Percentiles rank a stretch among this genome's conserved stretches.
phyloP scores from a whole-genome alignment of 1,284 basidiomycete species.

The Pulveroboletus sp. region DNA sequence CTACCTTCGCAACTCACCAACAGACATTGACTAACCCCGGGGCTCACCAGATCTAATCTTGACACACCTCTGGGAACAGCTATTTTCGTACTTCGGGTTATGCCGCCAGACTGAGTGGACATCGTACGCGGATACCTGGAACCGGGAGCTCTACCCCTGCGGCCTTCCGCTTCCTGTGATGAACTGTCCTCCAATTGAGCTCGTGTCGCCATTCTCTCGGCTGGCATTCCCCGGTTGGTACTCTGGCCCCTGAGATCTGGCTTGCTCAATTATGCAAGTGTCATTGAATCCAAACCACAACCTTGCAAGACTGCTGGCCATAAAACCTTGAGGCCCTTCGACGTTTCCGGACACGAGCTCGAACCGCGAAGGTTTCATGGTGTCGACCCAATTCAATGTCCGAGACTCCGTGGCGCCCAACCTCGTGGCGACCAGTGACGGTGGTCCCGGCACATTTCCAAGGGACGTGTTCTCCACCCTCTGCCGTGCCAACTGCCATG shows the following conservation, averaged over 20 bases:
- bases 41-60: conserved; percentile 29
- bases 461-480: conserved; percentile 2
- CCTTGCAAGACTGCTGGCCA: conserved; percentile 3
- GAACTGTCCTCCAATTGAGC: conserved; percentile 21
- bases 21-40: neutral
- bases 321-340: conserved; percentile 16
- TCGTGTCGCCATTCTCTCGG: conserved; percentile 20
- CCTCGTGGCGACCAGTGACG: conserved; percentile 2
- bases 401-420: conserved; percentile 34
- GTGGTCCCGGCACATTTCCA: neutral
- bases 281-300: conserved; percentile 9
- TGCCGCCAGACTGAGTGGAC: conserved; percentile 16
- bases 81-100: conserved; percentile 30
- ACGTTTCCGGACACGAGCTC: neutral
- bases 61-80: conserved; percentile 21
- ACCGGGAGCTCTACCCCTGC: conserved; percentile 17
- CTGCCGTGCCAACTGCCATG: conserved; percentile 14
- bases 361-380: conserved; percentile 33
- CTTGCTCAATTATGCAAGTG: conserved; percentile 3
- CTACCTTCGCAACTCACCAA: neutral
- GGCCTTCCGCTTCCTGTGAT: conserved; percentile 34
- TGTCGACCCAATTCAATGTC: conserved; percentile 29
- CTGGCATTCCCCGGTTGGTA: conserved; percentile 3
- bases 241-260: conserved; percentile 17
- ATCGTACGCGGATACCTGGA: conserved; percentile 11